Conservation (phyloP, 2,329 filamentous ascomycete genomes). For the Coleophoma crateriformis region DNA sequence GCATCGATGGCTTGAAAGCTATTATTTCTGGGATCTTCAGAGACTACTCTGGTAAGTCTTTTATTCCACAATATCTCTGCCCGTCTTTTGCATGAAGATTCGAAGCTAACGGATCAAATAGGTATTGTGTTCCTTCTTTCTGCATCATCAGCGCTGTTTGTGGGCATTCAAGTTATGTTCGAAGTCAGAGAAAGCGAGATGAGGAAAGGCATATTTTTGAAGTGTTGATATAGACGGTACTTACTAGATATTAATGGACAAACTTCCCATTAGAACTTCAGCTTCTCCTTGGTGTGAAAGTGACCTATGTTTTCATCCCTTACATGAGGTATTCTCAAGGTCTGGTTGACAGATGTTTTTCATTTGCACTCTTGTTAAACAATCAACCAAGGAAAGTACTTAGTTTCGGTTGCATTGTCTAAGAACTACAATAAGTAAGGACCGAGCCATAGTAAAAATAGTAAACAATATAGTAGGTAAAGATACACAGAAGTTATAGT, state of each 20-base stretch:
- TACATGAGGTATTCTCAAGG: background rate
- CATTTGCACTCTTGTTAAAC: background rate
- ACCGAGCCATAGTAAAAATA: too few relatives aligned
- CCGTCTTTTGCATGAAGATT: slow-evolving; percentile 1
- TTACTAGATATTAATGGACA: background rate
- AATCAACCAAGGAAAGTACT: background rate
- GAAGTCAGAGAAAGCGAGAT: slow-evolving; percentile 83
- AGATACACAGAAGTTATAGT: too few relatives aligned
- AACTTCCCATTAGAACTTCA: background rate
- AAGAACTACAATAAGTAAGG: too few relatives aligned
- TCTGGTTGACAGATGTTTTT: background rate
- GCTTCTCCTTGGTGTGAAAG: background rate
- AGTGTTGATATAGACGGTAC: slow-evolving; percentile 51
- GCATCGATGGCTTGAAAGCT: slow-evolving; percentile 77
- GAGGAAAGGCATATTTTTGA: slow-evolving; percentile 74
- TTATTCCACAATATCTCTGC: background rate
- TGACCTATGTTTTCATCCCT: background rate
- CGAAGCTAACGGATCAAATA: slow-evolving; percentile 22
- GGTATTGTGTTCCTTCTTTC: slow-evolving; percentile 68
- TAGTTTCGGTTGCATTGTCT: background rate
- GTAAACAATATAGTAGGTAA: too few relatives aligned
- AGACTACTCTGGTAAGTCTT: slow-evolving; percentile 58
- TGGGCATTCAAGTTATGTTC: slow-evolving; percentile 92
- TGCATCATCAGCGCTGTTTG: slow-evolving; percentile 72
- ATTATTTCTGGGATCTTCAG: slow-evolving; percentile 71